Percentiles rank a stretch among this genome's conserved stretches.
phyloP scores from a whole-genome alignment of 805 yeast species.

The Cyberlindnera suaveolens region DNA sequence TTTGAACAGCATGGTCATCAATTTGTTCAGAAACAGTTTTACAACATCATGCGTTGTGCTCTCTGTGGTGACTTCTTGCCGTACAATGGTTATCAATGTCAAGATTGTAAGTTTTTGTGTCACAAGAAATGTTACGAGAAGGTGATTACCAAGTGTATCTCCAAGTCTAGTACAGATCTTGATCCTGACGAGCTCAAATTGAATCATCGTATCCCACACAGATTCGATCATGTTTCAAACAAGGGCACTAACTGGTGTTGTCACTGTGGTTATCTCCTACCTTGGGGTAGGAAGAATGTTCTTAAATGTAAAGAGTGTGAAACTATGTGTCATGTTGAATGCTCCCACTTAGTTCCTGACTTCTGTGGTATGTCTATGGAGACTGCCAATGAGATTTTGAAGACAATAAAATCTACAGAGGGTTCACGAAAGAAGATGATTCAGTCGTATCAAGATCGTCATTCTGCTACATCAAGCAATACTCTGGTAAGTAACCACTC shows the following conservation, averaged over 20 bases:
- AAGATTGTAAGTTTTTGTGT: conserved; percentile 74
- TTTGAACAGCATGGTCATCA: conserved; percentile 96
- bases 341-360: conserved; percentile 94
- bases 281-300: conserved; percentile 91
- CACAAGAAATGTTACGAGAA: conserved; percentile 77
- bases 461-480: conserved; percentile 9
- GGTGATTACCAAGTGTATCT: conserved; percentile 79
- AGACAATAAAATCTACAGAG: conserved; percentile 74
- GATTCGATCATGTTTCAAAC: conserved; percentile 87
- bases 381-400: conserved; percentile 83
- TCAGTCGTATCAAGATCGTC: conserved; percentile 14
- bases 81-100: conserved; percentile 82
- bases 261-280: conserved; percentile 94
- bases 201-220: conserved; percentile 95
- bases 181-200: conserved; percentile 74
- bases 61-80: conserved; percentile 93
- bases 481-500: conserved; percentile 5
- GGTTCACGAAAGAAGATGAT: conserved; percentile 25
- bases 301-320: conserved; percentile 93
- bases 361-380: conserved; percentile 99
- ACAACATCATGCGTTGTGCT: conserved; percentile 96
- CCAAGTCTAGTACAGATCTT: conserved; percentile 62
- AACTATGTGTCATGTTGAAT: conserved; percentile 86
- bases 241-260: conserved; percentile 99
- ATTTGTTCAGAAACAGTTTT: conserved; percentile 91